Percentiles rank a stretch among this genome's conserved stretches.
These are phyloP conservation scores for Neoboletus magnificus DNA, from an alignment of 768 basidiomycete species.

Conservation along the genomic window DNA sequence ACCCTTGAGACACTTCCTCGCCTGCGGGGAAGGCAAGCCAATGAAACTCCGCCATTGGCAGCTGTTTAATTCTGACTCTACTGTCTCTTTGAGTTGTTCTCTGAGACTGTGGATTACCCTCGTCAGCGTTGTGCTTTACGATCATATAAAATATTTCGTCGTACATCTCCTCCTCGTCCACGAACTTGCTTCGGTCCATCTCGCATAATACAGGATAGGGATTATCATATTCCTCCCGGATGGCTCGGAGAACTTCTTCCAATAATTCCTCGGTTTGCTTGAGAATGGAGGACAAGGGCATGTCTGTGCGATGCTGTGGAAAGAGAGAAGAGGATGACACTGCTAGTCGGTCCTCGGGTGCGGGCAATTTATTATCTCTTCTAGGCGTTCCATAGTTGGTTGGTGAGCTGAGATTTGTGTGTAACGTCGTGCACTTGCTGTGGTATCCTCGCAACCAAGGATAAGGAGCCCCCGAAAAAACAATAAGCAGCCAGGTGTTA, in stretches of 20 bases:
- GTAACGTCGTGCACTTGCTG: background rate
- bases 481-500: constrained; percentile 8
- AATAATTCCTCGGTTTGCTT: background rate
- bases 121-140: background rate
- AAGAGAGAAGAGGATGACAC: background rate
- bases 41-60: background rate
- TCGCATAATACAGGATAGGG: constrained; percentile 1
- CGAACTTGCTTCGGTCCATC: background rate
- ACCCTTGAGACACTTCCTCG: background rate
- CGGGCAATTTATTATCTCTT: constrained; percentile 13
- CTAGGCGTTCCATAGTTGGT: background rate
- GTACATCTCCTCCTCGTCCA: constrained; percentile 7
- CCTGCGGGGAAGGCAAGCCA: constrained; percentile 6
- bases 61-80: background rate
- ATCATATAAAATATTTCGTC: background rate
- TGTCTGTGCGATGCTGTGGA: background rate
- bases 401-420: background rate
- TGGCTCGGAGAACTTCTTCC: background rate
- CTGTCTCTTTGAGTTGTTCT: background rate
- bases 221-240: background rate
- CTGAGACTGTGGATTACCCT: constrained; percentile 7
- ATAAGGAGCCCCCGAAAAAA: constrained; percentile 11
- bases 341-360: too few species aligned
- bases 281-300: constrained; percentile 2
- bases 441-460: constrained; percentile 12